Conservation (phyloP, 1,284 basidiomycete genomes). For the Fomitopsis betulina region DNA sequence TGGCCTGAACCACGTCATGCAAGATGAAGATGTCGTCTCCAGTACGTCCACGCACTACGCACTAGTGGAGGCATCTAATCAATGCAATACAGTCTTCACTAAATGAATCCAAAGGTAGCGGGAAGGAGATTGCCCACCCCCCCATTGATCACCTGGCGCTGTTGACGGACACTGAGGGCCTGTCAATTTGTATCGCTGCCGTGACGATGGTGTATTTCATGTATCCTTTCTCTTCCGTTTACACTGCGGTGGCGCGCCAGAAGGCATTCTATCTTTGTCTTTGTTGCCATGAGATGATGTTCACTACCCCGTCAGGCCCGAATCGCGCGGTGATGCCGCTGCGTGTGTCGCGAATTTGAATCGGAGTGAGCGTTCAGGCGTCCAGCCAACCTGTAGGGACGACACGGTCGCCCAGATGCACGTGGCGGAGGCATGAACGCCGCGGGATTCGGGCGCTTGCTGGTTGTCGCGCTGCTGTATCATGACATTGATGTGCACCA, state of each 20-base stretch:
- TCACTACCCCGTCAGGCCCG: background rate
- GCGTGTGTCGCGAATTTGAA: background rate
- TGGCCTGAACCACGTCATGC: slow-evolving; percentile 82
- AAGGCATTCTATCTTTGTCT: background rate
- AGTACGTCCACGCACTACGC: slow-evolving; percentile 47
- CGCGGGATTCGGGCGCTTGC: background rate
- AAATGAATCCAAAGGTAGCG: slow-evolving; percentile 13
- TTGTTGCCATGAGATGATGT: background rate
- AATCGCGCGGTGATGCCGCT: background rate
- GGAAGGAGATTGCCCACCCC: background rate
- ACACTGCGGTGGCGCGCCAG: background rate
- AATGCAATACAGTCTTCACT: slow-evolving; percentile 34
- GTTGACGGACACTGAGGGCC: background rate
- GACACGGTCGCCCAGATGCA: background rate
- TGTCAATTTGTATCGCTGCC: background rate
- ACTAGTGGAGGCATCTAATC: background rate
- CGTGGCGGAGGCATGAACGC: background rate
- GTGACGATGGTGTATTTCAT: background rate
- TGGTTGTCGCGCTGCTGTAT: background rate
- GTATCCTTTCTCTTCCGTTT: background rate
- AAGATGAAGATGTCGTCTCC: slow-evolving; percentile 93
- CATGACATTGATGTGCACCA: background rate
- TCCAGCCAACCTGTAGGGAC: no score
- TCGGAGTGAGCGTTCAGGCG: background rate
- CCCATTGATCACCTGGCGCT: background rate